A percentile compares a stretch with the other conserved stretches of the same genome.
phyloP scores from a whole-genome alignment of 2,329 filamentous ascomycete species.

The Epichloe sp. region DNA sequence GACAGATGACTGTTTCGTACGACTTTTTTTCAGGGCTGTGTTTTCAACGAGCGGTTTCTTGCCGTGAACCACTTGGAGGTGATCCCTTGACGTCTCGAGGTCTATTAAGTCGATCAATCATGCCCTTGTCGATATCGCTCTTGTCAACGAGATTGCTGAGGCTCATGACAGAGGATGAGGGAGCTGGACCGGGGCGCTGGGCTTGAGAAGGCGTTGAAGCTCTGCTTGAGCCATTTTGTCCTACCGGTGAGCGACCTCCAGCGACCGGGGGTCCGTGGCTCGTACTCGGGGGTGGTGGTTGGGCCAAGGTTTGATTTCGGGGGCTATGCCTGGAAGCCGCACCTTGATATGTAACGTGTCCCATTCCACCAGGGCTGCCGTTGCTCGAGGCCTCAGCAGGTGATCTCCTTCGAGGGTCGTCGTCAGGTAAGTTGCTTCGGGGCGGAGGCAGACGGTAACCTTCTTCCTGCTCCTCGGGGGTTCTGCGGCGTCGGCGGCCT shows the following conservation, averaged over 20 bases:
- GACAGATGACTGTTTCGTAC: no score
- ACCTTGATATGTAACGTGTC: slow-evolving; percentile 25
- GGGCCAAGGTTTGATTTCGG: slow-evolving; percentile 22
- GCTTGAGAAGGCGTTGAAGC: slow-evolving; percentile 20
- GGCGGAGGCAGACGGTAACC: slow-evolving; percentile 33
- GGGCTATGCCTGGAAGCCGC: slow-evolving; percentile 24
- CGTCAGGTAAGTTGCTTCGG: slow-evolving; percentile 27
- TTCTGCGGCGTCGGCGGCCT: slow-evolving; percentile 23
- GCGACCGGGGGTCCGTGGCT: slow-evolving; percentile 18
- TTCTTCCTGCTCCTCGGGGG: slow-evolving; percentile 26
- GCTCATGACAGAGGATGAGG: slow-evolving; percentile 35
- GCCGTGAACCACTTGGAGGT: not conserved
- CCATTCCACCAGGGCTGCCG: slow-evolving; percentile 31
- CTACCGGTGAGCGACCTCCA: slow-evolving; percentile 24
- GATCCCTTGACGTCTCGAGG: slow-evolving; percentile 11
- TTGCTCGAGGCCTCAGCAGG: slow-evolving; percentile 35
- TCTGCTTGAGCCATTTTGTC: slow-evolving; percentile 23
- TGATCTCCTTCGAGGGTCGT: slow-evolving; percentile 37
- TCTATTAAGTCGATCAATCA: slow-evolving; percentile 39
- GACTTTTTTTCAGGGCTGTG: no score
- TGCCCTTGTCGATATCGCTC: slow-evolving; percentile 41
- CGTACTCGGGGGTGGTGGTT: not conserved
- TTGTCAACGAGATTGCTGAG: slow-evolving; percentile 37
- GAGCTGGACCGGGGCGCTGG: slow-evolving; percentile 11
- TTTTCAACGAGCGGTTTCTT: slow-evolving; percentile 6